A percentile compares a stretch with the other conserved stretches of the same genome.
Conservation (phyloP, 179 eudicot species). For the Kewa caespitosa region DNA sequence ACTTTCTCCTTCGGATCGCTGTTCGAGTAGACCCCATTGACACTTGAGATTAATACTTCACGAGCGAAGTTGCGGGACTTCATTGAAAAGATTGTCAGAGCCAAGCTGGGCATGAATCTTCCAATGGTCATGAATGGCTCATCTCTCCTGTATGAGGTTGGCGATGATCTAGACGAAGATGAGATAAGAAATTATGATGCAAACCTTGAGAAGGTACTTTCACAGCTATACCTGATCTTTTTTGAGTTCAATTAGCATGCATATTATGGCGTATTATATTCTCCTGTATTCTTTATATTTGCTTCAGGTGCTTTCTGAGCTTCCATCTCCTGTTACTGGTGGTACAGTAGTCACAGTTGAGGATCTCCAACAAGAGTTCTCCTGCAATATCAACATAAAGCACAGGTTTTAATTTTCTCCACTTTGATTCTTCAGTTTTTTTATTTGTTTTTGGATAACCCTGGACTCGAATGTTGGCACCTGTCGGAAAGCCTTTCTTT, state of each 20-base stretch:
- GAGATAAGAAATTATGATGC: constrained; percentile 77
- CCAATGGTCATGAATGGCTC: constrained; percentile 80
- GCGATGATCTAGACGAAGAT: constrained; percentile 91
- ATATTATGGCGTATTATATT: not conserved
- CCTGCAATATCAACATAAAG: constrained; percentile 82
- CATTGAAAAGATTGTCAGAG: constrained; percentile 77
- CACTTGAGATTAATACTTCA: constrained; percentile 77
- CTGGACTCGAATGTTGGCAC: not conserved
- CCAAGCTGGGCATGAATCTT: constrained; percentile 83
- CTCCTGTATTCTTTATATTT: constrained; percentile 9
- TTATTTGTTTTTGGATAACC: not conserved
- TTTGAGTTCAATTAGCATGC: constrained; percentile 10
- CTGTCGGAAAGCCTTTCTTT: not conserved
- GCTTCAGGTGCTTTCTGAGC: constrained; percentile 72
- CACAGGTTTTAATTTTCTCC: constrained; percentile 60
- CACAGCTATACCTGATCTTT: not conserved
- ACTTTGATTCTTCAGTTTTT: not conserved
- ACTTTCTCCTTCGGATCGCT: constrained; percentile 18
- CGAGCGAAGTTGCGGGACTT: constrained; percentile 78
- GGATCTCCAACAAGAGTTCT: constrained; percentile 85
- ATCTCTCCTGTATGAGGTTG: constrained; percentile 83
- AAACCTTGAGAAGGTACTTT: constrained; percentile 88
- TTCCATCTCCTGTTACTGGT: constrained; percentile 78
- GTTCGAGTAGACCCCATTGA: constrained; percentile 66
- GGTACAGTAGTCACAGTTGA: constrained; percentile 78